A percentile compares a stretch with the other conserved stretches of the same genome.
Conservation (phyloP, 176 grass and related monocot species). For the Raddia guianensis region DNA sequence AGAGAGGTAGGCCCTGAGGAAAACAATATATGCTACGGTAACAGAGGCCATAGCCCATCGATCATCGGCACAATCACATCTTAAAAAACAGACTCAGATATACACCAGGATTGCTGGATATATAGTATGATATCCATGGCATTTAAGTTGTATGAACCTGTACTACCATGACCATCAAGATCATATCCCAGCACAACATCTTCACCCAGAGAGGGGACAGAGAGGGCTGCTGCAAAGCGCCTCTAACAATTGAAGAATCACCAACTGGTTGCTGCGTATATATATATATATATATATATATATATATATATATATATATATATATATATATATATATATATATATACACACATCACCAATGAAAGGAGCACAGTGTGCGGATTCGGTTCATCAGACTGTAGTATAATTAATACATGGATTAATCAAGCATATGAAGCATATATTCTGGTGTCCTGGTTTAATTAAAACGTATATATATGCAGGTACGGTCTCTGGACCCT, state of each 20-base stretch:
- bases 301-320: no score
- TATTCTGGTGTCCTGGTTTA: neutral
- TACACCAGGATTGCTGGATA: neutral
- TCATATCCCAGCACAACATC: constrained; percentile 5
- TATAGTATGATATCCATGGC: neutral
- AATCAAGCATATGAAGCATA: neutral
- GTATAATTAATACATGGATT: neutral
- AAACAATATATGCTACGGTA: neutral
- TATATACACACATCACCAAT: neutral
- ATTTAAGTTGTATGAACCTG: neutral
- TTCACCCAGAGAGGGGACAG: neutral
- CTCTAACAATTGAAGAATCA: neutral
- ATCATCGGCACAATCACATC: neutral
- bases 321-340: no score
- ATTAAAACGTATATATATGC: neutral
- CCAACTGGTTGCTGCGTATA: neutral
- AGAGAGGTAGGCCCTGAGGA: neutral
- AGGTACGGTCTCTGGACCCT: neutral
- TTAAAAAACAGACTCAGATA: neutral
- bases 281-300: no score
- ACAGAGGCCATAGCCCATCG: neutral
- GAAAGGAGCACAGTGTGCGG: neutral
- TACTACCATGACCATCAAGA: neutral
- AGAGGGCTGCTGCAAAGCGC: neutral
- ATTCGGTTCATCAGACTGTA: neutral